phyloP scores from a whole-genome alignment of 2,329 filamentous ascomycete species.

The Pezicula radicicola region DNA sequence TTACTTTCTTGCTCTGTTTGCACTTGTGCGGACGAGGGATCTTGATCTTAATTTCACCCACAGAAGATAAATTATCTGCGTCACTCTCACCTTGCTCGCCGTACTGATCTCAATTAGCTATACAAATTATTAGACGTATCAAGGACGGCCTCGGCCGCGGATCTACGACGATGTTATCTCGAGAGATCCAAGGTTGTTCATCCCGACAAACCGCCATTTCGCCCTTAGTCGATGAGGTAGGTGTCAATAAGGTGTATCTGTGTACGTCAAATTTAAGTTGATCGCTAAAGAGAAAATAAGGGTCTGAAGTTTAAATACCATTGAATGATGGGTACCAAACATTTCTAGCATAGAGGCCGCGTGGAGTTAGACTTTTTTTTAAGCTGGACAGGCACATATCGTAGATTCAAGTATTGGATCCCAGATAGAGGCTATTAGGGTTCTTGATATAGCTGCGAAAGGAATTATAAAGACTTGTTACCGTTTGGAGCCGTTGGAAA shows the following conservation, averaged over 20 bases:
- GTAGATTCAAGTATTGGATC: constrained; percentile 44
- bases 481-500: constrained; percentile 37
- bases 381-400: constrained; percentile 36
- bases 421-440: constrained; percentile 42
- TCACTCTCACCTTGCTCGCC: not conserved
- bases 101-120: constrained; percentile 20
- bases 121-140: constrained; percentile 35
- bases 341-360: no score
- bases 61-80: no score
- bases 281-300: no score
- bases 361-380: no score
- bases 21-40: no score
- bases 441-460: constrained; percentile 38
- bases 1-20: no score
- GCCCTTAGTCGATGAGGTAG: constrained; percentile 32
- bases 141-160: constrained; percentile 28
- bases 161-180: constrained; percentile 36
- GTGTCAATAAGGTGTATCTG: not conserved
- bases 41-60: no score
- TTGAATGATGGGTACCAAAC: no score
- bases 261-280: not conserved
- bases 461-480: constrained; percentile 39
- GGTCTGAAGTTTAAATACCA: no score
- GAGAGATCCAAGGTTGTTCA: constrained; percentile 36
- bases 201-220: constrained; percentile 34